These are phyloP conservation scores for Hymenoscyphus repandus DNA, from an alignment of 2,329 filamentous ascomycete genomes.

Conservation along the genomic window DNA sequence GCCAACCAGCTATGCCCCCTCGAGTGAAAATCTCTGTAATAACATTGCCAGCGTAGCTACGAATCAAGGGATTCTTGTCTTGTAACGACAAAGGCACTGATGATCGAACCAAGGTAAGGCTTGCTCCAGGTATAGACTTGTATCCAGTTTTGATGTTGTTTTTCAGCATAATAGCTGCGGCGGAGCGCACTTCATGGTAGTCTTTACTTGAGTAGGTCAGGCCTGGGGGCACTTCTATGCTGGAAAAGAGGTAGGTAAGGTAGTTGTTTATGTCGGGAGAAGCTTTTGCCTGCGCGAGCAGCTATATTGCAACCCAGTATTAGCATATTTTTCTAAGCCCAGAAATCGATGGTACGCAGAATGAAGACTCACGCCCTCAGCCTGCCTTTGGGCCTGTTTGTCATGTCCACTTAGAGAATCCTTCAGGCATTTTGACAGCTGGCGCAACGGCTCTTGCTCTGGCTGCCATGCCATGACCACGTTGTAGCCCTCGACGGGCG, in stretches of 20 bases:
- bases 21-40: constrained; percentile 86
- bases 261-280: constrained; percentile 98
- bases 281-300: constrained; percentile 82
- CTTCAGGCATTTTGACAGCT: constrained; percentile 82
- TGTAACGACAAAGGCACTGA: constrained; percentile 74
- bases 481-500: constrained; percentile 17
- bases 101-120: constrained; percentile 72
- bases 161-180: constrained; percentile 91
- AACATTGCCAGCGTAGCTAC: constrained; percentile 85
- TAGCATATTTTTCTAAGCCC: constrained; percentile 3
- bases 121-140: constrained; percentile 68
- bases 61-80: constrained; percentile 76
- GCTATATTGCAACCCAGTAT: constrained; percentile 48
- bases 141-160: constrained; percentile 79
- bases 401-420: constrained; percentile 87
- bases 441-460: constrained; percentile 76
- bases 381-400: constrained; percentile 76
- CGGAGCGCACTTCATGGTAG: constrained; percentile 74
- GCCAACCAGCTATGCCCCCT: constrained; percentile 85
- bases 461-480: constrained; percentile 85
- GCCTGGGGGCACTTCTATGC: constrained; percentile 54
- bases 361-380: constrained; percentile 65
- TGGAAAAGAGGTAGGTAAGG: constrained; percentile 84
- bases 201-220: constrained; percentile 54
- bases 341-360: background rate